These are phyloP conservation scores for Pythium vanterpoolii DNA, from an alignment of 352 stramenopile genomes.

Conservation along the genomic window DNA sequence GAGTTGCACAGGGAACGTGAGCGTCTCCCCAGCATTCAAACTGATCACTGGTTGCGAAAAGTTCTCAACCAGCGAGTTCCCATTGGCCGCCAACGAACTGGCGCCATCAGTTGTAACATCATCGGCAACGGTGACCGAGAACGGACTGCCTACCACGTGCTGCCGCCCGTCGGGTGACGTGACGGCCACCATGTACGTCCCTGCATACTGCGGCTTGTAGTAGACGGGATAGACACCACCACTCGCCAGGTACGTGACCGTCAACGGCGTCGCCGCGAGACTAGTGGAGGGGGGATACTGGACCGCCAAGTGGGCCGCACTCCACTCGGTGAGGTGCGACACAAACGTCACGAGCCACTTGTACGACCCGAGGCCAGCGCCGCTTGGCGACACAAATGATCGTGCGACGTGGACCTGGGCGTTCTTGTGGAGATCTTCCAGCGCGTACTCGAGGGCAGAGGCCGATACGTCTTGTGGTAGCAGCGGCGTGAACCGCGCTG, in stretches of 20 bases:
- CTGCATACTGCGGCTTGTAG: conserved; percentile 90
- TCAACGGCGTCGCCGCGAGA: conserved; percentile 45
- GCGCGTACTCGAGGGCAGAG: conserved; percentile 48
- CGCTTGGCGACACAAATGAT: conserved; percentile 13
- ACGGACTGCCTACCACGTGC: conserved; percentile 89
- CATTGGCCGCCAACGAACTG: conserved; percentile 68
- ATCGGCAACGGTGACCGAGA: conserved; percentile 78
- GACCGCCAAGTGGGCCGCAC: conserved; percentile 60
- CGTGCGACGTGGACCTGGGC: conserved; percentile 48
- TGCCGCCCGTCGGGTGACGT: conserved; percentile 56
- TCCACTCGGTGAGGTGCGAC: conserved; percentile 81
- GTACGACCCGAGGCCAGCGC: conserved; percentile 38
- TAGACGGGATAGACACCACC: conserved; percentile 88
- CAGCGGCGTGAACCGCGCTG: conserved; percentile 53
- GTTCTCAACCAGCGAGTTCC: conserved; percentile 68
- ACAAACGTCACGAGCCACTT: conserved; percentile 92
- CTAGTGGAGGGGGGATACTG: conserved; percentile 53
- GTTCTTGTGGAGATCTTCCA: conserved; percentile 50
- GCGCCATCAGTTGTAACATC: conserved; percentile 58
- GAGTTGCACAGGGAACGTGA: conserved; percentile 88
- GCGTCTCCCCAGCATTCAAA: conserved; percentile 43
- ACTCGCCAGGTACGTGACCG: conserved; percentile 44
- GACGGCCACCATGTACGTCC: conserved; percentile 88
- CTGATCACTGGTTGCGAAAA: conserved; percentile 51
- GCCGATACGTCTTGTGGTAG: conserved; percentile 59